phyloP scores from a whole-genome alignment of 306 rosid species.

The Phaseolus lunatus region DNA sequence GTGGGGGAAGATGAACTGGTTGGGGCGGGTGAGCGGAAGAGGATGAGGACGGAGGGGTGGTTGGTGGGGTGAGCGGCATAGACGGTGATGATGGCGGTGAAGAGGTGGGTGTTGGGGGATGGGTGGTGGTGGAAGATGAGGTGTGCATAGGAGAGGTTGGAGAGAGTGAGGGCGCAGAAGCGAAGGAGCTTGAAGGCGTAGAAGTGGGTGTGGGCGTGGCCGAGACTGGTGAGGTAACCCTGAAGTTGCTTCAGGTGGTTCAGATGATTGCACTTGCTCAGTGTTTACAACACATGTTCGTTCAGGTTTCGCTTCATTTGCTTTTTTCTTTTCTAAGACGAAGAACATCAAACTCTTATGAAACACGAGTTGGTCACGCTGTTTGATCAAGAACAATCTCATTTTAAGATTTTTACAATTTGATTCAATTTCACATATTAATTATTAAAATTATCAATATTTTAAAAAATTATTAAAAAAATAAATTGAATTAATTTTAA shows the following conservation, averaged over 20 bases:
- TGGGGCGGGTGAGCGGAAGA: slow-evolving; percentile 58
- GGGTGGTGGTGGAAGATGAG: slow-evolving; percentile 57
- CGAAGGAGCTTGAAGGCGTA: slow-evolving; percentile 82
- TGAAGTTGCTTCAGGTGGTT: slow-evolving; percentile 78
- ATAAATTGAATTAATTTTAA: no score
- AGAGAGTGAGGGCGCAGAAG: slow-evolving; percentile 59
- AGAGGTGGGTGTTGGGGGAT: slow-evolving; percentile 68
- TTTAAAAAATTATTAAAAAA: no score
- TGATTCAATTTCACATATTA: no score
- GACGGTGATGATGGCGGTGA: slow-evolving; percentile 76
- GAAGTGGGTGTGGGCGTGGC: slow-evolving; percentile 73
- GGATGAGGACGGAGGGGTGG: slow-evolving; percentile 46
- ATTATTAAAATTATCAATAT: no score
- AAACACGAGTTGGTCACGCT: no score
- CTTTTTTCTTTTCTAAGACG: no score
- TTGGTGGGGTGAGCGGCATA: slow-evolving; percentile 56
- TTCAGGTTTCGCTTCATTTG: slow-evolving; percentile 45
- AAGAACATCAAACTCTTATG: no score
- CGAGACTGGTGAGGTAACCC: slow-evolving; percentile 56
- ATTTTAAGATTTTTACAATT: no score
- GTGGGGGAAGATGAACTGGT: slow-evolving; percentile 72
- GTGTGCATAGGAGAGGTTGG: slow-evolving; percentile 66
- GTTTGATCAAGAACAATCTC: no score
- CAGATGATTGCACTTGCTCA: slow-evolving; percentile 59
- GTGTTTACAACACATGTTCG: slow-evolving; percentile 47